Conservation (phyloP, 768 basidiomycete species). For the Trametes villosa region DNA sequence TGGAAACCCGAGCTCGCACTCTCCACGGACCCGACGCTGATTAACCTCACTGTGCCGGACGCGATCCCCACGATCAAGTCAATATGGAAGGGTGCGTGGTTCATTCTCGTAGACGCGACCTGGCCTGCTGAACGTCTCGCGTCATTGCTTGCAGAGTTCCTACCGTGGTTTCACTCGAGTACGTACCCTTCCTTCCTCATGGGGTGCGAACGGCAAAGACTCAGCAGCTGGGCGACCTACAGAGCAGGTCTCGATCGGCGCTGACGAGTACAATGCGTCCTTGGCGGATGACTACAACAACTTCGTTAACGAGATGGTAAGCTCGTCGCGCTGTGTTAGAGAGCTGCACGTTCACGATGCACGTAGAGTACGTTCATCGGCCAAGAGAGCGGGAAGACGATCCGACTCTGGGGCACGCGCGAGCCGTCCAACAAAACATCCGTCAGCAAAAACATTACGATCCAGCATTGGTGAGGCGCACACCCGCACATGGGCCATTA, state of each 20-base stretch:
- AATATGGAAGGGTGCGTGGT: slow-evolving; percentile 45
- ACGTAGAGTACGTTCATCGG: slow-evolving; percentile 36
- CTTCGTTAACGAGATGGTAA: slow-evolving; percentile 48
- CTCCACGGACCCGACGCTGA: slow-evolving; percentile 38
- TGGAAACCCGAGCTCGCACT: slow-evolving; percentile 50
- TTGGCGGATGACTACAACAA: slow-evolving; percentile 47
- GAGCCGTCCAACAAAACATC: slow-evolving; percentile 42
- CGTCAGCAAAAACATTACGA: slow-evolving; percentile 45
- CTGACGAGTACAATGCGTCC: slow-evolving; percentile 45
- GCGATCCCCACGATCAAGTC: slow-evolving; percentile 47
- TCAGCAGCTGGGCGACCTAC: neutral
- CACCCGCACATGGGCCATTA: too few relatives aligned
- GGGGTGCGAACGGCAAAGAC: too few relatives aligned
- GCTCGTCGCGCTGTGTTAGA: neutral
- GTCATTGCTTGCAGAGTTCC: slow-evolving; percentile 22
- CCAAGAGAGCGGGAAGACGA: slow-evolving; percentile 38
- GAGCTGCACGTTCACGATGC: neutral
- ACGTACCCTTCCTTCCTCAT: too few relatives aligned
- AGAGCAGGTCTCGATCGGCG: slow-evolving; percentile 49
- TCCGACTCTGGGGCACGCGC: slow-evolving; percentile 48
- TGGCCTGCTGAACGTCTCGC: slow-evolving; percentile 20
- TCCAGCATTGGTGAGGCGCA: slow-evolving; percentile 50
- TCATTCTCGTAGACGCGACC: too few relatives aligned
- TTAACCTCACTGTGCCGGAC: slow-evolving; percentile 46
- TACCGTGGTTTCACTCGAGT: slow-evolving; percentile 34